Conservation (phyloP, 1,139 yeast species). For the Saccharomycopsis hybrid region DNA sequence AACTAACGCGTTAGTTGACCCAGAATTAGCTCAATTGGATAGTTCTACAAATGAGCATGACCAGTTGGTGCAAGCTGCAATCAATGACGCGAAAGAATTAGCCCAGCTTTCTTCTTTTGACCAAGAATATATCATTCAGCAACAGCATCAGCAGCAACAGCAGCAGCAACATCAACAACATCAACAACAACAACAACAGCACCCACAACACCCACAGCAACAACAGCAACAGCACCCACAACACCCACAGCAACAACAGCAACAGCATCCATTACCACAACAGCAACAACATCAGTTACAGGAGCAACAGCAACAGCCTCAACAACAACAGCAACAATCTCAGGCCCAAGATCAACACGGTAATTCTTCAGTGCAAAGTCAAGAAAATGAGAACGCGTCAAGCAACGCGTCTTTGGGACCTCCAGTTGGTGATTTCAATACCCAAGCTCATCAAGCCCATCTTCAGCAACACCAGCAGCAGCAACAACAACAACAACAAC, state of each 20-base stretch:
- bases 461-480: constrained; percentile 1
- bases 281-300: constrained; percentile 18
- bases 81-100: constrained; percentile 57
- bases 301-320: constrained; percentile 12
- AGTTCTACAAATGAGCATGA: constrained; percentile 44
- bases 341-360: constrained; percentile 1
- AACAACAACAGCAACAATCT: constrained; percentile 4
- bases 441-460: neutral
- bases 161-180: constrained; percentile 11
- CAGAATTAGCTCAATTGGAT: constrained; percentile 50
- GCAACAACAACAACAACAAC: constrained; percentile 25
- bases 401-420: too few species aligned
- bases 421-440: too few species aligned
- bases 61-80: constrained; percentile 60
- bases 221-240: constrained; percentile 21
- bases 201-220: neutral
- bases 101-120: constrained; percentile 44
- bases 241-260: constrained; percentile 7
- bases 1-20: constrained; percentile 40
- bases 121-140: constrained; percentile 36
- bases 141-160: constrained; percentile 20
- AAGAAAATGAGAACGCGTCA: neutral
- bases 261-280: constrained; percentile 17
- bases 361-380: neutral
- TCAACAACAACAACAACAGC: constrained; percentile 4